Evolutionary conservation across 2,329 filamentous ascomycete genomes (phyloP).

Genomic region (Thelonectria discophora): DNA sequence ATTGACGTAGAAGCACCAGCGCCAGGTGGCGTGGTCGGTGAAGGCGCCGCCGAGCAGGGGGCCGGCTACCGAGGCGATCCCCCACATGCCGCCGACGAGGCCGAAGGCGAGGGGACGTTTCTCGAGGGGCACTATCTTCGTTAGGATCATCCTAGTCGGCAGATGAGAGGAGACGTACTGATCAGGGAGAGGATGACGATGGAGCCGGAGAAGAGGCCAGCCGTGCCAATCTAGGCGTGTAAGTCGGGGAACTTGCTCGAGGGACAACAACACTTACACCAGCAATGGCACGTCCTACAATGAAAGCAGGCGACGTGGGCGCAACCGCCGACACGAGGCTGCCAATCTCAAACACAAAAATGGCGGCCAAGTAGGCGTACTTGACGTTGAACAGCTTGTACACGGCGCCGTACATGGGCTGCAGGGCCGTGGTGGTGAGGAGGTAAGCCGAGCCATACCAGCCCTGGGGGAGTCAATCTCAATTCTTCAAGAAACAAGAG

Average conservation of each 20-base stretch:
- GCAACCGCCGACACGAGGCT: conserved; percentile 56
- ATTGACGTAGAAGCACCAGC: conserved; percentile 62
- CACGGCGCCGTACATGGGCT: conserved; percentile 59
- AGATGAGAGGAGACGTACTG: too few relatives aligned
- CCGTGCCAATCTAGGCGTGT: conserved; percentile 53
- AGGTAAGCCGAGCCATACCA: conserved; percentile 63
- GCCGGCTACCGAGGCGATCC: conserved; percentile 61
- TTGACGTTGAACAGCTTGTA: conserved; percentile 62
- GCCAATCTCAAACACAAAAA: conserved; percentile 57
- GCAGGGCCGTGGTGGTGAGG: conserved; percentile 59
- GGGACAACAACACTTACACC: conserved; percentile 45
- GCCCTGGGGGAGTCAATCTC: conserved; percentile 39
- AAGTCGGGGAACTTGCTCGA: conserved; percentile 20
- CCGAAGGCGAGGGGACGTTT: conserved; percentile 65
- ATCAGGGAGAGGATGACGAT: conserved; percentile 58
- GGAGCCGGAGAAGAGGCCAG: conserved; percentile 60
- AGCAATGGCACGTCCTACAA: conserved; percentile 61
- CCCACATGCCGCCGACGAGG: conserved; percentile 64
- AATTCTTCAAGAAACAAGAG: conserved; percentile 13
- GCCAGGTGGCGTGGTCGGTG: conserved; percentile 59
- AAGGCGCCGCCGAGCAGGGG: conserved; percentile 62
- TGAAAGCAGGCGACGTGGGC: conserved; percentile 57
- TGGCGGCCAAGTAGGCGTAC: conserved; percentile 52
- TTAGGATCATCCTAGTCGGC: too few relatives aligned
- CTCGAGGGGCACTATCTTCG: conserved; percentile 63